These are phyloP conservation scores for Phoma sp. DNA, from an alignment of 2,329 filamentous ascomycete genomes.

Conservation along the genomic window DNA sequence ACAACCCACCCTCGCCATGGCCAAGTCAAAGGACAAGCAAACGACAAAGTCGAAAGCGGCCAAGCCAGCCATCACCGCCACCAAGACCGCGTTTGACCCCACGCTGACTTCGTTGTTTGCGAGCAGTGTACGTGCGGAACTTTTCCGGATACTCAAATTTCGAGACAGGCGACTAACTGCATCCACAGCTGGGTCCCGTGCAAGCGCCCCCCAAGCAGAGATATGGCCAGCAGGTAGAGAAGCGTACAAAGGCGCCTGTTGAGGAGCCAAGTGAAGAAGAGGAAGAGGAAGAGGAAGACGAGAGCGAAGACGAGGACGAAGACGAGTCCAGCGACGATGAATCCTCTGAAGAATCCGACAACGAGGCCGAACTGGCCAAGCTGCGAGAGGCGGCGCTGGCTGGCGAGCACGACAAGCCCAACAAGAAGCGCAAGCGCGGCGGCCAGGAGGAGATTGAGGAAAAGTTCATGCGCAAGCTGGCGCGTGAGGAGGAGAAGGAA, in stretches of 20 bases:
- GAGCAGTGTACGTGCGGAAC: conserved; percentile 42
- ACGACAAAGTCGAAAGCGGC: conserved; percentile 19
- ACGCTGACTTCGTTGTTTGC: conserved; percentile 57
- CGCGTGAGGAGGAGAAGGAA: conserved; percentile 53
- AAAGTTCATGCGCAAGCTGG: conserved; percentile 71
- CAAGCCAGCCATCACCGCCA: conserved; percentile 29
- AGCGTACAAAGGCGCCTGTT: conserved; percentile 20
- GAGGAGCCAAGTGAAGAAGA: conserved; percentile 58
- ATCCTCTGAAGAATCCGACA: conserved; percentile 26
- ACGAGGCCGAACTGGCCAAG: conserved; percentile 34
- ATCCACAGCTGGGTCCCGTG: conserved; percentile 43
- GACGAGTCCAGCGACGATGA: conserved; percentile 41
- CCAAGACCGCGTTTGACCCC: conserved; percentile 51
- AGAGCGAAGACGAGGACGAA: conserved; percentile 30
- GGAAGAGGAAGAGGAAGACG: conserved; percentile 53
- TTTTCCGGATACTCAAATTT: conserved; percentile 1
- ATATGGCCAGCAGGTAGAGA: conserved; percentile 37
- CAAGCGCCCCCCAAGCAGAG: conserved; percentile 50
- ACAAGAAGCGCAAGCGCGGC: conserved; percentile 57
- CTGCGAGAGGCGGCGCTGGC: conserved; percentile 34
- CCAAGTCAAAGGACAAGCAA: conserved; percentile 41
- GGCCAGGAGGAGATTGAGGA: conserved; percentile 71
- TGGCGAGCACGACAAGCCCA: conserved; percentile 37
- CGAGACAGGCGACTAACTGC: conserved; percentile 19
- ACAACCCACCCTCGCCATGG: conserved; percentile 31